Evolutionary conservation across 2,329 filamentous ascomycete genomes (phyloP).

Genomic region (Dothistroma septosporum): DNA sequence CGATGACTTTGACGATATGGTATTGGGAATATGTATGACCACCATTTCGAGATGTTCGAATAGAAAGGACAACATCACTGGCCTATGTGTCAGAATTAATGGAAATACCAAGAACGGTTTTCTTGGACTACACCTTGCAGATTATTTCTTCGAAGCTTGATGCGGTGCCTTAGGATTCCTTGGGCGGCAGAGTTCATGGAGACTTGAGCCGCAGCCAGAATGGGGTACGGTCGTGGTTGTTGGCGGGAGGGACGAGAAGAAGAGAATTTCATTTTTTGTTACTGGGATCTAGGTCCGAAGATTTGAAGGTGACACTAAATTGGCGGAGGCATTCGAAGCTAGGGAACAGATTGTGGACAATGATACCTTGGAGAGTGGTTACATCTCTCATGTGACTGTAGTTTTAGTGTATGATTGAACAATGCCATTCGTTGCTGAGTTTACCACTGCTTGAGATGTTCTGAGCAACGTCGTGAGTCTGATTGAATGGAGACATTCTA

Average conservation of each 20-base stretch:
- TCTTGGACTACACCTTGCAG: no score
- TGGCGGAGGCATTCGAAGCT: neutral
- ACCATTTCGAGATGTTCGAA: no score
- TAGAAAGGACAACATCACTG: no score
- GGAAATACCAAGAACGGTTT: no score
- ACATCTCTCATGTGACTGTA: neutral
- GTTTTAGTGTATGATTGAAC: neutral
- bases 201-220: neutral
- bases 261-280: neutral
- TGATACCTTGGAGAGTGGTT: neutral
- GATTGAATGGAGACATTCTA: neutral
- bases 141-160: no score
- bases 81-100: no score
- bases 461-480: conserved; percentile 7
- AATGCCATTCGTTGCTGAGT: neutral
- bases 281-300: neutral
- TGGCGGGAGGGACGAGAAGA: neutral
- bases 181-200: no score
- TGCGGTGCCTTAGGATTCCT: no score
- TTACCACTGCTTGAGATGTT: neutral
- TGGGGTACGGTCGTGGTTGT: neutral
- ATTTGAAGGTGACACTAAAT: neutral
- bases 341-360: neutral
- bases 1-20: neutral
- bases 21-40: no score